phyloP scores from a whole-genome alignment of 331 rosid species.

The Cydonia oblonga region DNA sequence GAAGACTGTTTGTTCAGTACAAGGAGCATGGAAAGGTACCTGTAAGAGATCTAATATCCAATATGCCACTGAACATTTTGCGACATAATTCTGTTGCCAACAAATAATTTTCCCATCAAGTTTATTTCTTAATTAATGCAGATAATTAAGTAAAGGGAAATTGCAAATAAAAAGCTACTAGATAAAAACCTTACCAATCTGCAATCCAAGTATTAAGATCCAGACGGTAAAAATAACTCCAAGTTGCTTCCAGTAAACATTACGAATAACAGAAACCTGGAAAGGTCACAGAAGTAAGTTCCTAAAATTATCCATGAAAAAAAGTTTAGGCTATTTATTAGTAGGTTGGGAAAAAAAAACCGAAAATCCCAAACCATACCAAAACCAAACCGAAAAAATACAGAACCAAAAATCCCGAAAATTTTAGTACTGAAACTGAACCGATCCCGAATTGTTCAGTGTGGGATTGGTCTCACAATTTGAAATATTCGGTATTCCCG shows the following conservation, averaged over 20 bases:
- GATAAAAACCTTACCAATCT: constrained; percentile 16
- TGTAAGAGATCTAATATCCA: constrained; percentile 22
- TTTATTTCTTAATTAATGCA: background rate
- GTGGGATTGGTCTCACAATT: too few relatives aligned
- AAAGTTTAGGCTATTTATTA: background rate
- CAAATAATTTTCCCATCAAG: background rate
- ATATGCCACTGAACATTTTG: constrained; percentile 16
- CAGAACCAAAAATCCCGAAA: too few relatives aligned
- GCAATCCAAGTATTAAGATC: constrained; percentile 18
- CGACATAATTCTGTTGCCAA: constrained; percentile 2
- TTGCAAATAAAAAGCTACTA: background rate
- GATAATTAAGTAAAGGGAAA: background rate
- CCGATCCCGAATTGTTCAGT: too few relatives aligned
- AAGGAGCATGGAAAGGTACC: constrained; percentile 6
- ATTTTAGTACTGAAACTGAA: too few relatives aligned
- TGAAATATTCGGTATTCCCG: too few relatives aligned
- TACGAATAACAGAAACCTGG: constrained; percentile 14
- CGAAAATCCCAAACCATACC: too few relatives aligned
- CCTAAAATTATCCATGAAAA: background rate
- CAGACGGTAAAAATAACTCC: constrained; percentile 16
- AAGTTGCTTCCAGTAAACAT: constrained; percentile 19
- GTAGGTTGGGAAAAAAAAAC: too few relatives aligned
- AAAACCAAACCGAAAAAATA: too few relatives aligned
- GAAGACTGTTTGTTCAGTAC: background rate
- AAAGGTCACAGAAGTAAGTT: background rate